phyloP scores from a whole-genome alignment of 1,284 basidiomycete genomes.

The Rhizoctonia solani region DNA sequence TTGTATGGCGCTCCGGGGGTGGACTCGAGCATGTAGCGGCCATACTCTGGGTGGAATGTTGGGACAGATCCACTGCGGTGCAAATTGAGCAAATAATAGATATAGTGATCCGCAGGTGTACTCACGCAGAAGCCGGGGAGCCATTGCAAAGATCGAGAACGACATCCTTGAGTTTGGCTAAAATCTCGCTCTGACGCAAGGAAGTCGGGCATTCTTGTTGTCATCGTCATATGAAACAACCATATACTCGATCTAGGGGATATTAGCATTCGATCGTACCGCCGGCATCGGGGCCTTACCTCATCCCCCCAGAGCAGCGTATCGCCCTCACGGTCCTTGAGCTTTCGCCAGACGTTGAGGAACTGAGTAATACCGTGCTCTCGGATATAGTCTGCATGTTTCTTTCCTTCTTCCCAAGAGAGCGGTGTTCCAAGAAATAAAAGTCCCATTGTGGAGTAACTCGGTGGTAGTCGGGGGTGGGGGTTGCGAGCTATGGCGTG shows the following conservation, averaged over 20 bases:
- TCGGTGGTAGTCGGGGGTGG: not conserved
- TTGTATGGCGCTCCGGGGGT: constrained; percentile 94
- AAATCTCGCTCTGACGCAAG: constrained; percentile 91
- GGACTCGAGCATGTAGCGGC: constrained; percentile 97
- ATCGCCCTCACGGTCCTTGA: constrained; percentile 92
- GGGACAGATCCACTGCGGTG: constrained; percentile 69
- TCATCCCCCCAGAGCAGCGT: constrained; percentile 99
- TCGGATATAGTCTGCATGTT: constrained; percentile 88
- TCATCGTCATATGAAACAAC: constrained; percentile 85
- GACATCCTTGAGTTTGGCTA: constrained; percentile 65
- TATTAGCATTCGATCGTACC: not conserved
- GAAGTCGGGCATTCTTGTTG: constrained; percentile 84
- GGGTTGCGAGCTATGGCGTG: not conserved
- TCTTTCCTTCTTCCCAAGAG: constrained; percentile 87
- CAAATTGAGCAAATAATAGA: not conserved
- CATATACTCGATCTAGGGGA: constrained; percentile 89
- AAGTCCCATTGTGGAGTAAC: constrained; percentile 75
- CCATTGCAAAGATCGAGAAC: constrained; percentile 34
- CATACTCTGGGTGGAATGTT: constrained; percentile 98
- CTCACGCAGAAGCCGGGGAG: constrained; percentile 32
- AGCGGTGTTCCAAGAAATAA: constrained; percentile 94
- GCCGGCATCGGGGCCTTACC: constrained; percentile 53
- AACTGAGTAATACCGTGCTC: constrained; percentile 96
- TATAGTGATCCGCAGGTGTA: not conserved
- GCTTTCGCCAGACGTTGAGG: constrained; percentile 86